A percentile compares a stretch with the other conserved stretches of the same genome.
These are phyloP conservation scores for Sporodiniella umbellata DNA, from an alignment of 371 early-diverging fungal species.

Conservation along the genomic window DNA sequence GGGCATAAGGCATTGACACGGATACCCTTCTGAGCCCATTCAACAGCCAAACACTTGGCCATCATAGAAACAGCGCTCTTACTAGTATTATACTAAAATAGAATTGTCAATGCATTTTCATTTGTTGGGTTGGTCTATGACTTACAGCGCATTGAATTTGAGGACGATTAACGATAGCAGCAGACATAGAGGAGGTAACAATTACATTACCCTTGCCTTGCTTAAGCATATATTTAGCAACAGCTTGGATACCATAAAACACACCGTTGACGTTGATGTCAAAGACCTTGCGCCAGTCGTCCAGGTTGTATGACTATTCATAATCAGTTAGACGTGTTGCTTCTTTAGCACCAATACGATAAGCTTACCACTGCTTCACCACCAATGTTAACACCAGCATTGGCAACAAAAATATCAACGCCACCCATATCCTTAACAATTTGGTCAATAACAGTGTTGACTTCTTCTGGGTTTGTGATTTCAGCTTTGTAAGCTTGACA, in stretches of 20 bases:
- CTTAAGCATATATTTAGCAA: slow-evolving; percentile 38
- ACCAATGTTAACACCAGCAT: slow-evolving; percentile 40
- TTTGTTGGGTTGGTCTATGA: background rate
- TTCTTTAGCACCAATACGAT: background rate
- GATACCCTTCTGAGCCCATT: slow-evolving; percentile 44
- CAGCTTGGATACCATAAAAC: slow-evolving; percentile 43
- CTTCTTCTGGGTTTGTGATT: slow-evolving; percentile 27
- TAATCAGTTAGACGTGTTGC: background rate
- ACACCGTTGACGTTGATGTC: slow-evolving; percentile 51
- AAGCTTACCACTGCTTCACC: slow-evolving; percentile 34
- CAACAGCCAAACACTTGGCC: slow-evolving; percentile 44
- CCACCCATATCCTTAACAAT: slow-evolving; percentile 40
- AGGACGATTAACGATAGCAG: slow-evolving; percentile 41
- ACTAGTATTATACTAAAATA: slow-evolving; percentile 48
- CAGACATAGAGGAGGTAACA: slow-evolving; percentile 45
- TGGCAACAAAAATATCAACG: slow-evolving; percentile 48
- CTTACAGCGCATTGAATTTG: slow-evolving; percentile 46
- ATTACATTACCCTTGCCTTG: slow-evolving; percentile 42
- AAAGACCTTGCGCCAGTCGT: slow-evolving; percentile 37
- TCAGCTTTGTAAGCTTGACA: slow-evolving; percentile 47
- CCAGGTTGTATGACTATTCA: slow-evolving; percentile 25
- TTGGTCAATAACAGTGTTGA: slow-evolving; percentile 28
- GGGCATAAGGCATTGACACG: slow-evolving; percentile 48
- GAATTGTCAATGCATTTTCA: background rate
- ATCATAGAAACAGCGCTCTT: slow-evolving; percentile 66